Base-by-base conservation (phyloP, 2,329 filamentous ascomycete species). In the Penicillium janthinellum region DNA sequence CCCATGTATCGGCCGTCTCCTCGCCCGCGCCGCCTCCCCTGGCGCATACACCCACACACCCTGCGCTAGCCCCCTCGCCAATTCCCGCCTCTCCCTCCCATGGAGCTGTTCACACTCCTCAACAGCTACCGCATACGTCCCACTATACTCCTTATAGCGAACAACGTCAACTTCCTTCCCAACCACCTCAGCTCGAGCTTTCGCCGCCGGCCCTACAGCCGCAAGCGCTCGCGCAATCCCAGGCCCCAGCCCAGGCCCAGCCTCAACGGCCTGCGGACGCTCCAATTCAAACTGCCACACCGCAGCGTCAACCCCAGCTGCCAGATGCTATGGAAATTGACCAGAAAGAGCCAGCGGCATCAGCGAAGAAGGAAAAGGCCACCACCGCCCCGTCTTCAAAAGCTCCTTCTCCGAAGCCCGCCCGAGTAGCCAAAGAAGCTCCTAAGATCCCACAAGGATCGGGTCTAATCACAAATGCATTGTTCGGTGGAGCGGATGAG, bases 381-480 rank as follows among this genome's bases (percentile, higher is more conserved):
- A 71, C 75, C 5, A 83, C 81, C 35, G 80, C 81, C 6, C 78
- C 81, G 1, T 81, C 82, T 25, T 83, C 84, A 4, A 79, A 82
- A 59, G 76, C 82, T 1, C 75, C 79, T 10, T 84, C 82, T n/a
- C 81, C 82, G n/a, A 88, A 87, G 64, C 80, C 83, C 15, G 68
- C 74, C 17, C 81, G 82, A 45, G 74, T 79, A 39, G 66, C 72
- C n/a, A 86, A 87, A 64, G 84, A 88, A 58, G 61, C 73, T 6
- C 82, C 84, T 22, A 82, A 85, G 3, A 76, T 87, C 41, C 84
- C 86, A 5, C 79, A 83, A 44, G 87, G 87, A 17, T 88, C 85
- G 54, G 88, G 88, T 10, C 76, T 90, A 11, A 79, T 89, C 12
- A 86, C 85, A 38, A 86, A 84, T 62, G 84, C 84, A 44, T 79